Conservation (phyloP, 345 rosid genomes). For the Noccaea caerulescens region DNA sequence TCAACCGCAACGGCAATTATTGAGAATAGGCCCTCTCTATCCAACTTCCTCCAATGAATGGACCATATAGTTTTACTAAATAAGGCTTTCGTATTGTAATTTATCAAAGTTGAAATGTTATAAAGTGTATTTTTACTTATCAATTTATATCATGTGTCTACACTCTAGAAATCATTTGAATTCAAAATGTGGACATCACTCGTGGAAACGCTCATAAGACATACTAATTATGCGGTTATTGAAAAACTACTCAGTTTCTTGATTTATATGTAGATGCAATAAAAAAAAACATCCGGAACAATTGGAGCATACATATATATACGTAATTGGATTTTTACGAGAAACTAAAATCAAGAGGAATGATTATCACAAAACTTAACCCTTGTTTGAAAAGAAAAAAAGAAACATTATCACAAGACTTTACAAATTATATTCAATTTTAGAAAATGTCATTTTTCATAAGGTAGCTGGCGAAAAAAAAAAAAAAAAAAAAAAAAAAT, state of each 20-base stretch:
- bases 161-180: background rate
- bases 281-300: too few species aligned
- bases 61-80: background rate
- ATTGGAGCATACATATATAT: background rate
- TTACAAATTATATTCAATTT: background rate
- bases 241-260: background rate
- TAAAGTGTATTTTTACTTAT: background rate
- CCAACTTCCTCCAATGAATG: background rate
- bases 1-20: background rate
- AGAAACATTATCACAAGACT: background rate
- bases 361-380: too few species aligned
- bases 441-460: background rate
- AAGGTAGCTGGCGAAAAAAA: too few species aligned
- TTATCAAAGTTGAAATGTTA: background rate
- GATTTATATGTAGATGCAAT: background rate
- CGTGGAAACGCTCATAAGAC: background rate
- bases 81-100: background rate
- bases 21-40: conserved; percentile 7
- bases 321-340: too few species aligned
- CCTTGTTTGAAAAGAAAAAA: too few species aligned
- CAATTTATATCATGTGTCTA: too few species aligned
- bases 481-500: too few species aligned
- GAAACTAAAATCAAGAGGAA: background rate
- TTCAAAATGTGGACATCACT: background rate
- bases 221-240: background rate